Base-by-base conservation (phyloP, 106 monocot genomes). In the Acanthochlamys bracteata region DNA sequence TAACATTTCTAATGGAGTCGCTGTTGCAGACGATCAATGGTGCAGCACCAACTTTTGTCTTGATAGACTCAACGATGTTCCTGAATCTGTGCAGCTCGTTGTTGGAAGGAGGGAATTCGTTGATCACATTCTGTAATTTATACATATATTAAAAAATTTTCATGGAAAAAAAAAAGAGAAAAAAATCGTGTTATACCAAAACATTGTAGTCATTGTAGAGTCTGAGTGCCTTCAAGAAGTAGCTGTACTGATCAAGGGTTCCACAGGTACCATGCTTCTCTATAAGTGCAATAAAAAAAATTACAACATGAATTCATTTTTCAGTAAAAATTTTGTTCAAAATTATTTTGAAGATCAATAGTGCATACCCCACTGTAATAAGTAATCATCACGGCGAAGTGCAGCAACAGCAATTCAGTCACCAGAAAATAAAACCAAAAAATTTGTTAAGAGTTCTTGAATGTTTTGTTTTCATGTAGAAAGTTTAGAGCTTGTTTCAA, bases 201-300 rank as follows among this genome's bases (percentile, higher is more conserved):
- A 2, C 16, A 17, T 54, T 19, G n/a, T 6, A 54, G 7, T 11
- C 19, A 11, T 54, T 7, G n/a, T 54, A 54, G 6, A 54, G n/a
- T 11, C 19, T 10, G 19, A 54, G 10, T 10, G n/a, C 16, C 53
- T 54, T 54, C 11, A 10, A 16, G 16, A 54, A 54, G n/a, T 54
- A 55, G 55, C 20, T 55, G 55, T 21, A 55, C 20, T 9, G 12
- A 22, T 55, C 55, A 15, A 55, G 20, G 20, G 15, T 49, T 49
- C 55, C 55, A 21, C 55, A 55, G 16, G 55, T 55, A 4, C 55
- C 7, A 55, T 55, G 55, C 55, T 55, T 55, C 55, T 55, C 55
- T 55, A 20, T 14, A 17, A 15, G 55, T 55, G 10, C 10, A 19
- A 55, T 10, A 46, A 20, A 6, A 19, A 55, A 55, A 49, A 17